Evolutionary conservation across 495 filamentous ascomycete species (phyloP).

Genomic region (Penicillium lagena): DNA sequence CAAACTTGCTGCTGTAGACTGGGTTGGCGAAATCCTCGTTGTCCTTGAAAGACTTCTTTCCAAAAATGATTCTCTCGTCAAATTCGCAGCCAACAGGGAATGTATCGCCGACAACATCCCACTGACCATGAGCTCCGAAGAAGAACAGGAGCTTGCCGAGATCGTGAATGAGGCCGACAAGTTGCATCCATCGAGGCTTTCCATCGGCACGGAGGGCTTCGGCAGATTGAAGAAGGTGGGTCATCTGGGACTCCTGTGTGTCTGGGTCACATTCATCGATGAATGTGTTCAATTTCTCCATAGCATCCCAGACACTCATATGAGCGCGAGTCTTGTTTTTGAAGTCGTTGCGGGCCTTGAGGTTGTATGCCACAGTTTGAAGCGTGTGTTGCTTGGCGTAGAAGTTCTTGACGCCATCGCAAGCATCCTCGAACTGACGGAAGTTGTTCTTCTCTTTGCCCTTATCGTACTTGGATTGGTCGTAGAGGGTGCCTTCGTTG

Average conservation of each 20-base stretch:
- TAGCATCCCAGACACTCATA: constrained; percentile 84
- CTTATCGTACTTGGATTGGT: constrained; percentile 61
- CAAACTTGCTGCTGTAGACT: constrained; percentile 64
- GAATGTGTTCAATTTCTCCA: constrained; percentile 81
- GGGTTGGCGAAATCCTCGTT: constrained; percentile 64
- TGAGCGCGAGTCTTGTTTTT: constrained; percentile 58
- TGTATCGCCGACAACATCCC: constrained; percentile 89
- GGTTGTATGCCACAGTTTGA: constrained; percentile 80
- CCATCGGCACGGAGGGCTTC: constrained; percentile 83
- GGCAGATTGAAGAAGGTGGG: constrained; percentile 78
- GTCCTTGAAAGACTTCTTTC: constrained; percentile 58
- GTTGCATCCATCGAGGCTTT: constrained; percentile 90
- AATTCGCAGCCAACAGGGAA: constrained; percentile 85
- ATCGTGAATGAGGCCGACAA: constrained; percentile 81
- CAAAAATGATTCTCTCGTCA: constrained; percentile 69
- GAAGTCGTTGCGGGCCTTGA: constrained; percentile 67
- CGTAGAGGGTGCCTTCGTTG: constrained; percentile 52
- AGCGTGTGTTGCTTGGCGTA: constrained; percentile 79
- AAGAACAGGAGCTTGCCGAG: constrained; percentile 85
- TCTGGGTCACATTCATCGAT: constrained; percentile 88
- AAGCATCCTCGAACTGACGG: constrained; percentile 71
- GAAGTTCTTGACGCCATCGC: constrained; percentile 74
- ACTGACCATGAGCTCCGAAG: constrained; percentile 74
- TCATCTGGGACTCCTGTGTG: constrained; percentile 77
- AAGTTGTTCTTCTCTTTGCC: constrained; percentile 78